Base-by-base conservation (phyloP, 495 filamentous ascomycete genomes). In the Articulospora tetracladia region DNA sequence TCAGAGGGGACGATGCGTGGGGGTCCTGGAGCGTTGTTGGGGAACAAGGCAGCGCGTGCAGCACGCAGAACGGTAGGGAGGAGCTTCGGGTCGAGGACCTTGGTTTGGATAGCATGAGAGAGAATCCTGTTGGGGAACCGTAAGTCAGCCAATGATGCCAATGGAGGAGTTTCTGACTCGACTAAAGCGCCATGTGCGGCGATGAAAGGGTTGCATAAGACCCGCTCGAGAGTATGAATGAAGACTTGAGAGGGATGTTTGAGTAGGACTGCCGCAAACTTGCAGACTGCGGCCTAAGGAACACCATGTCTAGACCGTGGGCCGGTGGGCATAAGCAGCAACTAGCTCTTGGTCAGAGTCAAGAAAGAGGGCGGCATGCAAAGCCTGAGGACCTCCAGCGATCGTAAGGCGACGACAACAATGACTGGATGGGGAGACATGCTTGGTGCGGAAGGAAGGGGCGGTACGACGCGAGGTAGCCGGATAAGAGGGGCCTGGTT, bases 31-130 rank as follows among this genome's bases (percentile, higher is more conserved):
- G 82, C 73, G 73, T 94, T 93, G 74, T 86, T 83, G 26, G 93
- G 92, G 70, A 96, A 96, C 46, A 96, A 73, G 55, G 86, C 79
- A 52, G 79, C 82, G 70, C 93, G 86, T 66, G 85, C 78, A 57
- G 79, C 81, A 68, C 85, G 83, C 61, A 98, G 86, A 58, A 92
- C 76, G 63, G 83, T 79, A 72, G 91, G 90, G 55, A 94, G 78
- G 66, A 85, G 78, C 58, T 80, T 74, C 54, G 89, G 81, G 74
- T 85, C 82, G 24, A 89, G 75, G 58, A 95, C 70, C 66, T 83
- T 76, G 54, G 79, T 77, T 61, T 81, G 76, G 64, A 96, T 81
- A 64, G 81, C 80, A 71, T 88, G 78, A 58, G 86, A 88, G 62
- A 96, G 81, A 62, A 93, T 85, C 76, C 90, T 92, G 71, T 68